These are phyloP conservation scores for Agastache rugosa DNA, from an alignment of 257 asterid species.

Conservation along the genomic window DNA sequence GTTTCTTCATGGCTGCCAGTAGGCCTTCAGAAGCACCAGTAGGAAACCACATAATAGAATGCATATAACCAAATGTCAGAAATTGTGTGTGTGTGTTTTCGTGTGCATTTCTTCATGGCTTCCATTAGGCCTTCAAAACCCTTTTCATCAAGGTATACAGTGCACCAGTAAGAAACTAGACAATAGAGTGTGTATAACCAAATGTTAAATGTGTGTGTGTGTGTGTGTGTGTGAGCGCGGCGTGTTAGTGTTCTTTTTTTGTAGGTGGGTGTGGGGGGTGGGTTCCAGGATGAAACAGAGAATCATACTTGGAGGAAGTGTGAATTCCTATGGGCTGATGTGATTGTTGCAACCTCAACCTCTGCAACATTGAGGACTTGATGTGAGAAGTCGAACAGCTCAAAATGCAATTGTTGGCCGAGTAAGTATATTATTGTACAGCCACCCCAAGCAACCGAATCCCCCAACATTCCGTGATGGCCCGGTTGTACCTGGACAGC, in stretches of 20 bases:
- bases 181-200: not conserved
- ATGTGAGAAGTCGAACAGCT: slow-evolving; percentile 92
- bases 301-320: slow-evolving; percentile 62
- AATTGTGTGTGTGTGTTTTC: not conserved
- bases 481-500: slow-evolving; percentile 64
- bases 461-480: slow-evolving; percentile 82
- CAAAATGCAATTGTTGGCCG: slow-evolving; percentile 94
- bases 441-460: slow-evolving; percentile 98
- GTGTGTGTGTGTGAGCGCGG: not conserved
- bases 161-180: slow-evolving; percentile 13
- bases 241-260: not conserved
- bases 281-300: not conserved
- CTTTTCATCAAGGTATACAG: slow-evolving; percentile 41
- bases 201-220: not conserved
- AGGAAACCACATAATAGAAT: slow-evolving; percentile 9
- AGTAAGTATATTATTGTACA: slow-evolving; percentile 92
- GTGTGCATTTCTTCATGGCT: slow-evolving; percentile 72
- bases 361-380: slow-evolving; percentile 97
- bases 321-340: slow-evolving; percentile 62
- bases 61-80: not conserved
- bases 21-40: slow-evolving; percentile 48
- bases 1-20: slow-evolving; percentile 84
- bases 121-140: slow-evolving; percentile 67
- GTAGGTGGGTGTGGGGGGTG: no score
- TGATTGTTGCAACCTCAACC: slow-evolving; percentile 70